Evolutionary conservation across 1,284 basidiomycete genomes (phyloP).

Genomic region (Sanguinoderma infundibulare): DNA sequence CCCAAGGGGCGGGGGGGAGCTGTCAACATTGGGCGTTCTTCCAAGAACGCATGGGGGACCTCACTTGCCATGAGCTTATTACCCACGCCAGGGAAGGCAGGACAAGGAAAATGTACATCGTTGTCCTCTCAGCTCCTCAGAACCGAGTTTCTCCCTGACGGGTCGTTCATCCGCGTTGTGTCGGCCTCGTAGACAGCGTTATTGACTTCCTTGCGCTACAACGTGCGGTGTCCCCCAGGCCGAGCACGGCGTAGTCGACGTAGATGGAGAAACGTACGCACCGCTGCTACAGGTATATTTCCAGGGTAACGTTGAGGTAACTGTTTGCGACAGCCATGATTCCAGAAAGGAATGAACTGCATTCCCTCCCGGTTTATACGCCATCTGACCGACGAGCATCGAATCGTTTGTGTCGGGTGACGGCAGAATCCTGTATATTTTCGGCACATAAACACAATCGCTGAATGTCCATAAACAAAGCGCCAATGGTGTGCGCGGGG

Average conservation of each 20-base stretch:
- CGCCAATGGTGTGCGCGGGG: too few species aligned
- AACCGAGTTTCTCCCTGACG: slow-evolving; percentile 18
- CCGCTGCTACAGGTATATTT: slow-evolving; percentile 32
- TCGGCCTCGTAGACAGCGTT: slow-evolving; percentile 28
- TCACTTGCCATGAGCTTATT: not conserved
- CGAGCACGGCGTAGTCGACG: slow-evolving; percentile 27
- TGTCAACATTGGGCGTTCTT: slow-evolving; percentile 23
- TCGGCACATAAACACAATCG: too few species aligned
- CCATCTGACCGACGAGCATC: too few species aligned
- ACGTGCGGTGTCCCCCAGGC: slow-evolving; percentile 27
- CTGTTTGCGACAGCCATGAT: not conserved
- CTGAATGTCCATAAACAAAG: too few species aligned
- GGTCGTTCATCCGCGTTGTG: slow-evolving; percentile 10
- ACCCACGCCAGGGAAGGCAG: not conserved
- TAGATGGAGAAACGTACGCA: slow-evolving; percentile 27
- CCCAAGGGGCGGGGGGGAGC: slow-evolving; percentile 22
- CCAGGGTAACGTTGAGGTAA: slow-evolving; percentile 25
- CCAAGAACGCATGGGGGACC: slow-evolving; percentile 27
- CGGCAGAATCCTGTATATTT: too few species aligned
- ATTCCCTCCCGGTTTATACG: too few species aligned
- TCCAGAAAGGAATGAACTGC: not conserved
- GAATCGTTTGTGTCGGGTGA: too few species aligned
- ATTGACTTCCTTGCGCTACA: slow-evolving; percentile 32
- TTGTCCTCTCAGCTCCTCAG: slow-evolving; percentile 28
- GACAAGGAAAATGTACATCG: slow-evolving; percentile 24